phyloP scores from a whole-genome alignment of 768 basidiomycete species.

The Amanita subjunquillea region DNA sequence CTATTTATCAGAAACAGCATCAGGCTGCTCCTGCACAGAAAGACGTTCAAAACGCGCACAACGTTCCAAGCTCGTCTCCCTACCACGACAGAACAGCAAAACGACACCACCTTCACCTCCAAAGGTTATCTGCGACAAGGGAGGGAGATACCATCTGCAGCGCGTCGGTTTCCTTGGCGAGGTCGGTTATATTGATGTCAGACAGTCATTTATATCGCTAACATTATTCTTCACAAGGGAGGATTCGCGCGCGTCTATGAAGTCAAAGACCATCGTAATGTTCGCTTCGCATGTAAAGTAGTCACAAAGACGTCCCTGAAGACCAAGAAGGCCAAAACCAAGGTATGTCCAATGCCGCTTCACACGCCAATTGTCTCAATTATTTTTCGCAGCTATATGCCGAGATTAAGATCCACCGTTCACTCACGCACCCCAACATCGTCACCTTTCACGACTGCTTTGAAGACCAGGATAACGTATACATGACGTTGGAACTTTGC shows the following conservation, averaged over 20 bases:
- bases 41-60: conserved; percentile 25
- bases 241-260: conserved; percentile 97
- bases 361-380: background rate
- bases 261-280: conserved; percentile 62
- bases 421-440: conserved; percentile 86
- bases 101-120: conserved; percentile 76
- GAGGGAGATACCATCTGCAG: conserved; percentile 43
- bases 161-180: conserved; percentile 85
- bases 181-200: conserved; percentile 28
- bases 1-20: conserved; percentile 6
- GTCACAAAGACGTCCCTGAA: conserved; percentile 87
- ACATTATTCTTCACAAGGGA: conserved; percentile 30
- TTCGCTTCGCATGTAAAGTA: conserved; percentile 81
- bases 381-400: conserved; percentile 67
- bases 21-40: conserved; percentile 15
- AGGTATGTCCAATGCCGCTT: conserved; percentile 35
- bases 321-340: conserved; percentile 95
- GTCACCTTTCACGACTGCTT: conserved; percentile 90
- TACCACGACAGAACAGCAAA: conserved; percentile 77
- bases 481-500: conserved; percentile 94
- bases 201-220: conserved; percentile 15
- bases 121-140: conserved; percentile 59
- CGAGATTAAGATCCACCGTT: conserved; percentile 96
- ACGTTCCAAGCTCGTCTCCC: conserved; percentile 48
- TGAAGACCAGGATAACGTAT: conserved; percentile 91